phyloP scores from a whole-genome alignment of 2,329 filamentous ascomycete genomes.

The Colletotrichum lentis region DNA sequence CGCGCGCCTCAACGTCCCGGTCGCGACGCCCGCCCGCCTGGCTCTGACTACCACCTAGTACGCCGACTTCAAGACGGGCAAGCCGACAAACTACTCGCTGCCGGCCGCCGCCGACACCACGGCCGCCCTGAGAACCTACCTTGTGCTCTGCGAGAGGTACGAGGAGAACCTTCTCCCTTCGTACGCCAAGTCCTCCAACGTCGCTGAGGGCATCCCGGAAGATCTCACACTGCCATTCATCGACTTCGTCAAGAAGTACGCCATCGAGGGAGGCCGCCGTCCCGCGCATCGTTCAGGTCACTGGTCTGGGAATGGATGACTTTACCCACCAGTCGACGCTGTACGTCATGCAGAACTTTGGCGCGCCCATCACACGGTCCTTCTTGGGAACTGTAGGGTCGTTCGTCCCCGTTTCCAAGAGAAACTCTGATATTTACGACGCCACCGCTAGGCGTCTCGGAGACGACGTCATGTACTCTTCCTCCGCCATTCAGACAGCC shows the following conservation, averaged over 20 bases:
- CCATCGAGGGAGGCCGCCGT: slow-evolving; percentile 53
- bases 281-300: slow-evolving; percentile 50
- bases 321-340: slow-evolving; percentile 53
- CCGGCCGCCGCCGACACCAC: slow-evolving; percentile 40
- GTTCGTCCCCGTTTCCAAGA: slow-evolving; percentile 47
- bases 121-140: slow-evolving; percentile 44
- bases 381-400: slow-evolving; percentile 44
- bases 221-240: slow-evolving; percentile 46
- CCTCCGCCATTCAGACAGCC: slow-evolving; percentile 45
- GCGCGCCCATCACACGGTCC: slow-evolving; percentile 47
- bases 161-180: slow-evolving; percentile 47
- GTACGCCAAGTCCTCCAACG: slow-evolving; percentile 51
- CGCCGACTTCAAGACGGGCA: slow-evolving; percentile 50
- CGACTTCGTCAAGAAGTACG: slow-evolving; percentile 58
- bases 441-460: slow-evolving; percentile 48
- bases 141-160: slow-evolving; percentile 44
- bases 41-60: slow-evolving; percentile 46
- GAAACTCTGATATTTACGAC: slow-evolving; percentile 53
- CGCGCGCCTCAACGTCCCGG: slow-evolving; percentile 51
- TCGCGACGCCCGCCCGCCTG: slow-evolving; percentile 40
- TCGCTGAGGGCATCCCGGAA: slow-evolving; percentile 46
- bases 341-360: slow-evolving; percentile 55
- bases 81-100: slow-evolving; percentile 42
- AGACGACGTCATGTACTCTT: slow-evolving; percentile 49
- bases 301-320: slow-evolving; percentile 55